phyloP scores from a whole-genome alignment of 2,329 filamentous ascomycete species.

The Acrodontium crateriforme region DNA sequence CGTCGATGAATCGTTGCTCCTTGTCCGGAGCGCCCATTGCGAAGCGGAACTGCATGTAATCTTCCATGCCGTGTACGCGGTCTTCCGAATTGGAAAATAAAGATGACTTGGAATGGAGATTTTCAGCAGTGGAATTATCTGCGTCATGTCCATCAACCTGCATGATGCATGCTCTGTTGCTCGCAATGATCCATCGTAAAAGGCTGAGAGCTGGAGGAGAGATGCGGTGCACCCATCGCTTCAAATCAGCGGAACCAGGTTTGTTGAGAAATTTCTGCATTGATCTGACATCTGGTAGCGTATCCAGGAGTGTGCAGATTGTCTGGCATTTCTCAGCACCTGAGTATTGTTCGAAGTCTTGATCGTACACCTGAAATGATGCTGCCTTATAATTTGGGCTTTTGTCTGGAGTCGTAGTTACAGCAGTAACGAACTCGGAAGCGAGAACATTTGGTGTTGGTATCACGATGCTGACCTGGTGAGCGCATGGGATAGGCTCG shows the following conservation, averaged over 20 bases:
- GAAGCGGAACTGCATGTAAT: constrained; percentile 72
- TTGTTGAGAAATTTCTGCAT: constrained; percentile 39
- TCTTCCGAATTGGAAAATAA: constrained; percentile 15
- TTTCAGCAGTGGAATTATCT: constrained; percentile 8
- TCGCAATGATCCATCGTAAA: constrained; percentile 78
- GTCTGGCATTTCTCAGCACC: constrained; percentile 32
- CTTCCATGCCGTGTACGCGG: constrained; percentile 47
- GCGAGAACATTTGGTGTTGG: neutral
- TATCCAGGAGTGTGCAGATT: constrained; percentile 41
- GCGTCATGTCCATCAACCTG: constrained; percentile 43
- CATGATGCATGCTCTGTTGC: constrained; percentile 75
- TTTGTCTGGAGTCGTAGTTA: constrained; percentile 3
- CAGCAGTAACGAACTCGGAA: constrained; percentile 2
- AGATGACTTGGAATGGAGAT: neutral
- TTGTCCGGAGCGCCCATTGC: constrained; percentile 81
- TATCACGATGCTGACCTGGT: constrained; percentile 4
- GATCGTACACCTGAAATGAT: constrained; percentile 34
- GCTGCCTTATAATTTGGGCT: constrained; percentile 19
- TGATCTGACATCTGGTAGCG: constrained; percentile 46
- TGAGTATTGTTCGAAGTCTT: constrained; percentile 44
- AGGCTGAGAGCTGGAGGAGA: constrained; percentile 53
- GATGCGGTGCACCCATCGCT: constrained; percentile 44
- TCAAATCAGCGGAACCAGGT: constrained; percentile 27
- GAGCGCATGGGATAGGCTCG: constrained; percentile 7
- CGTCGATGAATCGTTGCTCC: constrained; percentile 57